Evolutionary conservation across 179 eudicot genomes (phyloP).

Genomic region (Carnegiea gigantea): DNA sequence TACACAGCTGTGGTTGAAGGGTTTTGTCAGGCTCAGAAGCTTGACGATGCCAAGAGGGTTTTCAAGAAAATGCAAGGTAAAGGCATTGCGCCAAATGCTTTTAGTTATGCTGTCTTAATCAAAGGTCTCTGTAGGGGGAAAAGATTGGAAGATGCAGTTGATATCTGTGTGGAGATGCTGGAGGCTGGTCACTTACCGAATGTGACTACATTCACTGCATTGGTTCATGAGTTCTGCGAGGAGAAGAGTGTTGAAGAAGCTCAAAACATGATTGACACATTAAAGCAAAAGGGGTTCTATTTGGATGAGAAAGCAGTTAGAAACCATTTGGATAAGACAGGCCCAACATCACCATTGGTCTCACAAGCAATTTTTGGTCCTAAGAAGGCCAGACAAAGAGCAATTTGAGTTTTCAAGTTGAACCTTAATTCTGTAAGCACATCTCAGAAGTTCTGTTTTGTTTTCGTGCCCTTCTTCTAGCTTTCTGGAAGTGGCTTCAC

Average conservation of each 20-base stretch:
- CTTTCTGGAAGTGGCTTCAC: conserved; percentile 6
- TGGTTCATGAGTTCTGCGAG: conserved; percentile 73
- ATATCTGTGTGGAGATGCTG: conserved; percentile 65
- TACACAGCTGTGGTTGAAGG: conserved; percentile 95
- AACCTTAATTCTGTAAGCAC: conserved; percentile 33
- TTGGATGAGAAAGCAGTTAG: conserved; percentile 68
- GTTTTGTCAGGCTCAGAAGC: conserved; percentile 71
- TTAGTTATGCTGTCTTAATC: conserved; percentile 61
- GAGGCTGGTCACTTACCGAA: conserved; percentile 85
- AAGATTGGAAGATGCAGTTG: conserved; percentile 70
- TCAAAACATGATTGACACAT: conserved; percentile 29
- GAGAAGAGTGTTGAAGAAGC: conserved; percentile 86
- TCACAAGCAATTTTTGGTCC: conserved; percentile 84
- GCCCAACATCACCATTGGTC: conserved; percentile 59
- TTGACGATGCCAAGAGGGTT: conserved; percentile 75
- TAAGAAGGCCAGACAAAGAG: conserved; percentile 35
- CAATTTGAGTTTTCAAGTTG: conserved; percentile 22
- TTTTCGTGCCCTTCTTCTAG: not conserved
- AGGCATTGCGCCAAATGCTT: conserved; percentile 72
- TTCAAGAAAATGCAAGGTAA: conserved; percentile 82
- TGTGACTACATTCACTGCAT: conserved; percentile 54
- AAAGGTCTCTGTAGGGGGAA: conserved; percentile 54
- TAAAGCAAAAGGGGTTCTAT: conserved; percentile 62
- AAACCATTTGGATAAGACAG: conserved; percentile 71
- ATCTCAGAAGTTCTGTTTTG: conserved; percentile 9